Evolutionary conservation across 148 eudicot genomes (phyloP), one percentile per base, ranked within the genome.

Genomic region (Cornus controversa): DNA sequence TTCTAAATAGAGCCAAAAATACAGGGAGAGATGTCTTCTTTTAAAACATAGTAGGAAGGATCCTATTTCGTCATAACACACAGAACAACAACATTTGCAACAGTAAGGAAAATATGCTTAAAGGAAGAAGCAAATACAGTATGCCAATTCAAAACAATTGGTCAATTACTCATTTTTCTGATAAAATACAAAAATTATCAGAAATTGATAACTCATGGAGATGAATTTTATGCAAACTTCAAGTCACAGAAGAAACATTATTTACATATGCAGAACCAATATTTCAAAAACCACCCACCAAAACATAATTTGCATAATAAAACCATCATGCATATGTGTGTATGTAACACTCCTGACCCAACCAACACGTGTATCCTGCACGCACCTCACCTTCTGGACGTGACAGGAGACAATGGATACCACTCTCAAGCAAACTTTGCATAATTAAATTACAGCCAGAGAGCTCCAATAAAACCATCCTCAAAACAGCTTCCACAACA

Each of bases 1-100:
- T 93, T 96, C 83, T 93, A 98, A 86, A 96, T 90, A 73, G 99
- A 45, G 74, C 99, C 99, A 84, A 95, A 95, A 77, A 95, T 93
- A 86, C 99, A 95, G 69, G 99, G 99, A 71, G 99, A 93, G 6
- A 70, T 82, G 84, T 96, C 97, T 79, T 96, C 99, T 78, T 84
- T 90, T 5, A 96, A 92, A 79, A 96, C 75, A 87, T 79, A 93
- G 86, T 90, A 96, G 29, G 86, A 88, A 73, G 96, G 99, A 84
- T 93, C 99, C 94, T 96, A 84, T 36, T 60, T 47, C 68, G 80
- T 36, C 42, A 82, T 68, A 71, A 75, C 15, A 15, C 2, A 54
- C 11, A 54, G 16, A 15, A 54, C 62, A 54, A 54, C 22, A 15
- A 54, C 62, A 54, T 54, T 54, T 54, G 6, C 62, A 13, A 54